A percentile compares a stretch with the other conserved stretches of the same genome.
These are phyloP conservation scores for Phaeotremella fagi DNA, from an alignment of 768 basidiomycete species.

Conservation along the genomic window DNA sequence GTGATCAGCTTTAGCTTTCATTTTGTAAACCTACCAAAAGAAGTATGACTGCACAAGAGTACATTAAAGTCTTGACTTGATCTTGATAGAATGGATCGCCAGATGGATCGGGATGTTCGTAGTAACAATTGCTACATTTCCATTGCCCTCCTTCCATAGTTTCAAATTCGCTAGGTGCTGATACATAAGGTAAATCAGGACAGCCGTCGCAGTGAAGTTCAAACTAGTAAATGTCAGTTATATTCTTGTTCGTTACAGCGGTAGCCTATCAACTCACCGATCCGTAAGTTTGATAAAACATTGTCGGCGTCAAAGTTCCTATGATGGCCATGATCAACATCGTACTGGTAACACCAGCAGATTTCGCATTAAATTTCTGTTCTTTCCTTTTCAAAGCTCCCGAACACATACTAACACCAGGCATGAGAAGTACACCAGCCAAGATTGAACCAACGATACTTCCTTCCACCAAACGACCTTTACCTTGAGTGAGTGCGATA, in stretches of 20 bases:
- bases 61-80: conserved; percentile 92
- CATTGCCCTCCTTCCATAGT: conserved; percentile 51
- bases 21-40: conserved; percentile 64
- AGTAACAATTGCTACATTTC: conserved; percentile 88
- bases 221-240: too few relatives aligned
- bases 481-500: conserved; percentile 82
- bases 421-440: conserved; percentile 95
- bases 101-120: conserved; percentile 87
- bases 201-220: conserved; percentile 46
- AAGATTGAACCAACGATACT: conserved; percentile 92
- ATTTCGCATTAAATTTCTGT: conserved; percentile 98
- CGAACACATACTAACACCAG: conserved; percentile 90
- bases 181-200: conserved; percentile 3
- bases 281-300: conserved; percentile 98
- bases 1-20: not conserved
- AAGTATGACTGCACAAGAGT: conserved; percentile 84
- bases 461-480: conserved; percentile 92
- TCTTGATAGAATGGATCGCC: conserved; percentile 94
- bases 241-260: too few relatives aligned
- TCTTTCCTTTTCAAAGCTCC: conserved; percentile 86
- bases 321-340: conserved; percentile 99
- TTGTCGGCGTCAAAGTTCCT: conserved; percentile 84
- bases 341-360: conserved; percentile 96
- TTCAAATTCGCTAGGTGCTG: not conserved
- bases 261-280: too few relatives aligned